Base-by-base conservation (phyloP, 2,329 filamentous ascomycete species). In the Fusarium sp. region DNA sequence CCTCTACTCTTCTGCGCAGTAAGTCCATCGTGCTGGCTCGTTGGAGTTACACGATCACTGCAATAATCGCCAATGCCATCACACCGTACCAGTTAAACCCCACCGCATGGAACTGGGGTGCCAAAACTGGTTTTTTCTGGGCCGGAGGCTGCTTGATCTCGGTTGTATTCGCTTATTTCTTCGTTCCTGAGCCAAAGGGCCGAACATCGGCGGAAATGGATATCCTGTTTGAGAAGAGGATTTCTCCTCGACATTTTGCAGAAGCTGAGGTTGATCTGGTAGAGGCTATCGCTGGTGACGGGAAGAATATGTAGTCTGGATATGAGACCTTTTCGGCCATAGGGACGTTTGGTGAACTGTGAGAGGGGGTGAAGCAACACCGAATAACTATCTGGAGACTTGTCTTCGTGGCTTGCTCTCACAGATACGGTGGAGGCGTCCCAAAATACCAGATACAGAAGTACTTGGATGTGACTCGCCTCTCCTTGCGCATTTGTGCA, bases 101-200 rank as follows among this genome's bases (percentile, higher is more conserved):
- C 2, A 80, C 77, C 1, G 79, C 76, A 9, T 79, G 78, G 66
- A 82, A 78, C 57, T 78, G 77, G 79, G 80, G 57, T 79, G 84
- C 82, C 72, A 81, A 70, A 80, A 82, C 64, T 79, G 85, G 75
- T 16, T 79, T 80, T 67, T 73, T 79, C 42, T 79, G 78, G 78
- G 73, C 71, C 20, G 72, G 75, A 6, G 77, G 83, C 53, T 83
- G 84, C 72, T 88, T 90, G 77, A 80, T 87, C 53, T 91, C 89
- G 78, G 86, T 91, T 69, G 81, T 92, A 3, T 92, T 91, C 79
- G 88, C 88, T 0, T 93, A 88, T 77, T 93, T 92, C 83, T 86
- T 90, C 5, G 82, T 93, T 0, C 91, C 91, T 22, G 40, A 44
- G 40, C 16, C 40, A n/a, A 44, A 44, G 22, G 40, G n/a, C 8